Percentiles rank a stretch among this genome's conserved stretches.
Conservation (phyloP, 2,329 filamentous ascomycete genomes). For the Talaromyces piceae region DNA sequence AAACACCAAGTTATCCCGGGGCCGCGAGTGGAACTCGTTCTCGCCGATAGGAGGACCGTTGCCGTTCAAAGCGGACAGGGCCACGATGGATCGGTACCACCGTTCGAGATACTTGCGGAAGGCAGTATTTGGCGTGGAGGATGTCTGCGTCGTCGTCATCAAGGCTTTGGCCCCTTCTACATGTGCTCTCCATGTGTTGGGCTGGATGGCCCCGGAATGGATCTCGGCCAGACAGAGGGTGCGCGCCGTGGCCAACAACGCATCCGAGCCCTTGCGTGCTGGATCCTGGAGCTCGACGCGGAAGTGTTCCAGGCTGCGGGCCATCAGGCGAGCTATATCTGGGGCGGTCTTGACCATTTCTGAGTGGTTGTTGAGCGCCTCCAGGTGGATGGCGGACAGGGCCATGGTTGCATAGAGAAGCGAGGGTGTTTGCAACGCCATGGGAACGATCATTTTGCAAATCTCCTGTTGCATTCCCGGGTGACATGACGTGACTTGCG, state of each 20-base stretch:
- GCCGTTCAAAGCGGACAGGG: constrained; percentile 34
- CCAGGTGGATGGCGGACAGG: constrained; percentile 36
- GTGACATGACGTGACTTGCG: constrained; percentile 35
- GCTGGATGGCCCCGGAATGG: constrained; percentile 33
- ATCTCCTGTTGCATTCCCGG: constrained; percentile 35
- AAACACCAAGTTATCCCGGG: constrained; percentile 12
- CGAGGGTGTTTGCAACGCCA: constrained; percentile 37
- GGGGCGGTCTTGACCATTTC: constrained; percentile 30
- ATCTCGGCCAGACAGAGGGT: constrained; percentile 39
- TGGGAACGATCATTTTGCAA: constrained; percentile 37
- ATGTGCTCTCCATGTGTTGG: constrained; percentile 37
- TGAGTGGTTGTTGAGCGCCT: constrained; percentile 28
- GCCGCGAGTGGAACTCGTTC: constrained; percentile 13
- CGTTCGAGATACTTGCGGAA: constrained; percentile 33
- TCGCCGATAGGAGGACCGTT: constrained; percentile 30
- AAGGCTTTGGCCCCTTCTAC: constrained; percentile 36
- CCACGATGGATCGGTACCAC: constrained; percentile 37
- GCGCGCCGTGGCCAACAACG: constrained; percentile 34
- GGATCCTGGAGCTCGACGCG: constrained; percentile 32
- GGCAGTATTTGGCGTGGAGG: constrained; percentile 21
- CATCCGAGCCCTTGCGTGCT: constrained; percentile 23
- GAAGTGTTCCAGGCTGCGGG: constrained; percentile 35
- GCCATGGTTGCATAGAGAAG: constrained; percentile 38
- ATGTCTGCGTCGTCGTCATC: constrained; percentile 20
- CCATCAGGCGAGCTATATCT: constrained; percentile 33